A percentile compares a stretch with the other conserved stretches of the same genome.
Conservation (phyloP, 2,329 filamentous ascomycete genomes). For the Neoarthrinium moseri region DNA sequence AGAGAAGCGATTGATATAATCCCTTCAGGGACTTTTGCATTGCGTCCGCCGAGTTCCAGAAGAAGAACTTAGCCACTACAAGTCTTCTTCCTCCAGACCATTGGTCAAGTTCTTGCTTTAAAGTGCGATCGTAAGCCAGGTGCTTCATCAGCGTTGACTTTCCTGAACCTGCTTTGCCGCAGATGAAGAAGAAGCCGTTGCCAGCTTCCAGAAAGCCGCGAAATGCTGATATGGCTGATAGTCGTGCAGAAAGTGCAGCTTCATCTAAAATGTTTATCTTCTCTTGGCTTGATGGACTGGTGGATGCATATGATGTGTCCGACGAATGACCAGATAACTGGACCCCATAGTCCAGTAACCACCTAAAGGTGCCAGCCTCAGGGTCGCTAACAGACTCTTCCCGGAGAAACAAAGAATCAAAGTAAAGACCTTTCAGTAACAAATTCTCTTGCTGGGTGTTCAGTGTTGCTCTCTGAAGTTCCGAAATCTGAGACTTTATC, state of each 20-base stretch:
- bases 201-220: background rate
- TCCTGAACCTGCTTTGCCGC: background rate
- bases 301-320: background rate
- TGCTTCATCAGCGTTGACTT: background rate
- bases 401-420: background rate
- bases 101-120: background rate
- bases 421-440: background rate
- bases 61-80: background rate
- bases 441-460: background rate
- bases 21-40: background rate
- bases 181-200: background rate
- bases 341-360: background rate
- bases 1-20: background rate
- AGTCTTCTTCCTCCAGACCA: background rate
- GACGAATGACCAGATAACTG: background rate
- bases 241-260: background rate
- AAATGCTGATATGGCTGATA: background rate
- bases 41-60: background rate
- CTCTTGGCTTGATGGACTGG: background rate
- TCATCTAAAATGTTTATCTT: background rate
- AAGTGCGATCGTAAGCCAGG: background rate
- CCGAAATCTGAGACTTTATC: background rate
- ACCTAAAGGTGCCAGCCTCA: background rate
- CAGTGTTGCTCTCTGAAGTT: background rate
- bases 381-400: background rate